Percentiles rank a stretch among this genome's conserved stretches.
phyloP scores from a whole-genome alignment of 2,329 filamentous ascomycete species.

The Cryoendolithus antarcticus region DNA sequence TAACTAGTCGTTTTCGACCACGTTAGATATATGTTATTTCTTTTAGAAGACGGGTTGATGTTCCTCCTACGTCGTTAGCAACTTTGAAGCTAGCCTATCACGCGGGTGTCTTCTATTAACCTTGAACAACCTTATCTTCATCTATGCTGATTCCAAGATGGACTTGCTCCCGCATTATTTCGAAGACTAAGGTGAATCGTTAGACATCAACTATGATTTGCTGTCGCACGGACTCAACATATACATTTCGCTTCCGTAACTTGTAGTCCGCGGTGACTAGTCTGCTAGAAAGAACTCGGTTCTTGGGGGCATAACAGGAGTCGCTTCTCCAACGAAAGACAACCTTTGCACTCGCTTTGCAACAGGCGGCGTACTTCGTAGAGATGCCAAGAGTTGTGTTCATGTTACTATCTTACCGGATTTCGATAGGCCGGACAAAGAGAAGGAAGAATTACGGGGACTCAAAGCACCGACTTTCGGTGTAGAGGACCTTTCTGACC shows the following conservation, averaged over 20 bases:
- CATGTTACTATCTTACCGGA: neutral
- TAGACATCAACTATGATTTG: slow-evolving; percentile 1
- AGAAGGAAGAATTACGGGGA: neutral
- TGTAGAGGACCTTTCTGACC: slow-evolving; percentile 26
- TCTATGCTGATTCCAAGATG: too few relatives aligned
- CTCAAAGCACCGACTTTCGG: neutral
- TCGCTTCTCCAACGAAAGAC: slow-evolving; percentile 44
- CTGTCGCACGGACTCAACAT: neutral
- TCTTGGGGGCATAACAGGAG: slow-evolving; percentile 47
- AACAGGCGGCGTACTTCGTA: slow-evolving; percentile 14
- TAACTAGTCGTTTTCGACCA: too few relatives aligned
- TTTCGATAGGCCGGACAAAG: neutral
- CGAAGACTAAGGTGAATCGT: neutral
- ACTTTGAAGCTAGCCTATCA: too few relatives aligned
- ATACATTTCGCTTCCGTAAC: slow-evolving; percentile 15
- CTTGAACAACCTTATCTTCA: too few relatives aligned
- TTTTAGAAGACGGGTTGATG: too few relatives aligned
- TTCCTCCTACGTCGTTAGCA: too few relatives aligned
- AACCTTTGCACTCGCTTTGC: slow-evolving; percentile 40
- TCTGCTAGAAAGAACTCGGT: slow-evolving; percentile 51
- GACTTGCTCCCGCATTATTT: too few relatives aligned
- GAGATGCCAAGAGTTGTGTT: neutral
- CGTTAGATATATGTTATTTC: too few relatives aligned
- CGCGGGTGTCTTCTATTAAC: too few relatives aligned
- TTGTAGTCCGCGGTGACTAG: slow-evolving; percentile 46